Conservation (phyloP, 2,329 filamentous ascomycete genomes). For the Curvularia lunata region DNA sequence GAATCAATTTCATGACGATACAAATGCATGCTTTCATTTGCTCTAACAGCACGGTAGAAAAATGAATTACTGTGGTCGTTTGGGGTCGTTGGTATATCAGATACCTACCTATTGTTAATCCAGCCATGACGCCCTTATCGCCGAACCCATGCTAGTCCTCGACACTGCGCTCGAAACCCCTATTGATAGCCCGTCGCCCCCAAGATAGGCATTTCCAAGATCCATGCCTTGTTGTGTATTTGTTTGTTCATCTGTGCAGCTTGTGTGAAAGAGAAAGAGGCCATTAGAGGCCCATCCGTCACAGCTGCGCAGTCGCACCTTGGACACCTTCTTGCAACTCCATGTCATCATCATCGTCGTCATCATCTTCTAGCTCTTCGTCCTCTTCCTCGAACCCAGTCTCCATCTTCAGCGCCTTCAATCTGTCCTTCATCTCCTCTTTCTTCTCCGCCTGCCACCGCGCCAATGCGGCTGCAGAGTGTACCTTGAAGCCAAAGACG, state of each 20-base stretch:
- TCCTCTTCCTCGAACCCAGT: slow-evolving; percentile 75
- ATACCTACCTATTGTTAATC: slow-evolving; percentile 14
- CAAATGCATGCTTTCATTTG: background rate
- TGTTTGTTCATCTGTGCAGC: background rate
- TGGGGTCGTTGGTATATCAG: slow-evolving; percentile 14
- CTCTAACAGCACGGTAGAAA: background rate
- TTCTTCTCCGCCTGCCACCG: slow-evolving; percentile 87
- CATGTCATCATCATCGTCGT: slow-evolving; percentile 57
- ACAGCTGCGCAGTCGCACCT: slow-evolving; percentile 31
- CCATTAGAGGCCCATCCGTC: slow-evolving; percentile 19
- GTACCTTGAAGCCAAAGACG: slow-evolving; percentile 94
- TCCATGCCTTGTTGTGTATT: background rate
- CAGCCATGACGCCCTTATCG: slow-evolving; percentile 30
- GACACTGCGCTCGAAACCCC: slow-evolving; percentile 8
- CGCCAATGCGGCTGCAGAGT: slow-evolving; percentile 83
- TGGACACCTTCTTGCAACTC: slow-evolving; percentile 40
- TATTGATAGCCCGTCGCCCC: slow-evolving; percentile 5
- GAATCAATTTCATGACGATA: background rate
- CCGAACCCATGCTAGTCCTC: slow-evolving; percentile 26
- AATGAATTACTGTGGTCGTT: slow-evolving; percentile 4
- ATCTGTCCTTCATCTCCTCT: slow-evolving; percentile 79
- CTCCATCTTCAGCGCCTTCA: slow-evolving; percentile 73
- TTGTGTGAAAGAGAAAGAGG: slow-evolving; percentile 4
- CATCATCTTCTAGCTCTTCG: slow-evolving; percentile 67
- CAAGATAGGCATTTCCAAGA: background rate